phyloP scores from a whole-genome alignment of 2,329 filamentous ascomycete genomes.

The Penicillium expansum region DNA sequence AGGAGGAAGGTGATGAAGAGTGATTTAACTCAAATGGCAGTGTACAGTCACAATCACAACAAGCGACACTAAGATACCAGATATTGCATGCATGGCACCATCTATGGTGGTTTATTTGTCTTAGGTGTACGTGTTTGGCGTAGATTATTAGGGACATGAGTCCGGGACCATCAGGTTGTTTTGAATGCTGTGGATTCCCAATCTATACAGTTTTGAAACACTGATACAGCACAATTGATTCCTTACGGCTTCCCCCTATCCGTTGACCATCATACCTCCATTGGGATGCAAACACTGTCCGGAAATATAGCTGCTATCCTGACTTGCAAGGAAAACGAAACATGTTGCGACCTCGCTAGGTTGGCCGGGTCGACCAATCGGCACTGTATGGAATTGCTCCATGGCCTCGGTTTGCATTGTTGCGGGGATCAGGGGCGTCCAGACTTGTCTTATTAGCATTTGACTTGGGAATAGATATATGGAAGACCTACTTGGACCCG shows the following conservation, averaged over 20 bases:
- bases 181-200: background rate
- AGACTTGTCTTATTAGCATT: slow-evolving; percentile 48
- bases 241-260: slow-evolving; percentile 25
- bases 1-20: slow-evolving; percentile 10
- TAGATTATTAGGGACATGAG: background rate
- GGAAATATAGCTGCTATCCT: slow-evolving; percentile 70
- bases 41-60: background rate
- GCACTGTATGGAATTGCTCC: slow-evolving; percentile 66
- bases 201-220: background rate
- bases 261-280: slow-evolving; percentile 56
- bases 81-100: background rate
- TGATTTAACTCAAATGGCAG: background rate
- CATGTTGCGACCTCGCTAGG: slow-evolving; percentile 79
- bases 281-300: slow-evolving; percentile 70
- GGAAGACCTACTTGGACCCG: slow-evolving; percentile 57
- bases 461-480: background rate
- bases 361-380: slow-evolving; percentile 75
- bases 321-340: slow-evolving; percentile 75
- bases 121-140: background rate
- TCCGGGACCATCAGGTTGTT: background rate
- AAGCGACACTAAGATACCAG: slow-evolving; percentile 3
- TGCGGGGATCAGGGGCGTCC: slow-evolving; percentile 71
- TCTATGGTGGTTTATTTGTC: background rate
- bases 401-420: slow-evolving; percentile 70
- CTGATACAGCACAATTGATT: background rate